Percentiles rank a stretch among this genome's conserved stretches.
Evolutionary conservation across 202 grass and related monocot species (phyloP).

Genomic region (Digitaria exilis): DNA sequence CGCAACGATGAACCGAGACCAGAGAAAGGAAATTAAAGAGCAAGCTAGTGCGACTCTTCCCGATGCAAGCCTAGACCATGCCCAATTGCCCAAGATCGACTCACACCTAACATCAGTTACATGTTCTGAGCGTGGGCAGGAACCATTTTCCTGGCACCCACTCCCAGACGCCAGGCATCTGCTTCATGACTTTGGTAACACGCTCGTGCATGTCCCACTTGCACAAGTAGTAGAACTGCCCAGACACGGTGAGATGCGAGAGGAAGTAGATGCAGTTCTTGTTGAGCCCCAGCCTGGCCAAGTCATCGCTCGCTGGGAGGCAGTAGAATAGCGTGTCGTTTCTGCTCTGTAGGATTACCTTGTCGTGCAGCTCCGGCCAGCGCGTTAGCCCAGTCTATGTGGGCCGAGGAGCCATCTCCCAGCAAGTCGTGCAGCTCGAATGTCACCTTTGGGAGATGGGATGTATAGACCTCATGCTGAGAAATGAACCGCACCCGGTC

Average conservation of each 20-base stretch:
- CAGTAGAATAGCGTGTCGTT: background rate
- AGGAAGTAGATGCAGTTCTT: background rate
- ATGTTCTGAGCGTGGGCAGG: too few species aligned
- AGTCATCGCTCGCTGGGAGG: background rate
- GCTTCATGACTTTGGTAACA: background rate
- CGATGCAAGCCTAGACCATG: too few species aligned
- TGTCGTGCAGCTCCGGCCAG: background rate
- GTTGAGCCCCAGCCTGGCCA: background rate
- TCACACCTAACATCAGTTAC: too few species aligned
- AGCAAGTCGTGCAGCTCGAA: background rate
- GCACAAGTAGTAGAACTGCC: background rate
- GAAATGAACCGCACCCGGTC: background rate
- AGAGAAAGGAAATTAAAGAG: too few species aligned
- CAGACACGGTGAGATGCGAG: too few species aligned
- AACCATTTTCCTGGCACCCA: too few species aligned
- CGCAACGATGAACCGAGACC: too few species aligned
- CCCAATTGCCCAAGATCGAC: too few species aligned
- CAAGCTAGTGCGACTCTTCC: too few species aligned
- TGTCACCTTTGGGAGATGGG: background rate
- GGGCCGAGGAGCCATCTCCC: accelerated
- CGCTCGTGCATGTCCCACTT: background rate
- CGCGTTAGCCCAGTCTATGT: background rate
- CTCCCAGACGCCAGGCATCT: background rate
- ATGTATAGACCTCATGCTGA: too few species aligned
- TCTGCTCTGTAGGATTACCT: background rate